Evolutionary conservation across 805 yeast genomes (phyloP), one percentile per base, ranked within the genome.

Genomic region (Suhomyces tanzawaensis): DNA sequence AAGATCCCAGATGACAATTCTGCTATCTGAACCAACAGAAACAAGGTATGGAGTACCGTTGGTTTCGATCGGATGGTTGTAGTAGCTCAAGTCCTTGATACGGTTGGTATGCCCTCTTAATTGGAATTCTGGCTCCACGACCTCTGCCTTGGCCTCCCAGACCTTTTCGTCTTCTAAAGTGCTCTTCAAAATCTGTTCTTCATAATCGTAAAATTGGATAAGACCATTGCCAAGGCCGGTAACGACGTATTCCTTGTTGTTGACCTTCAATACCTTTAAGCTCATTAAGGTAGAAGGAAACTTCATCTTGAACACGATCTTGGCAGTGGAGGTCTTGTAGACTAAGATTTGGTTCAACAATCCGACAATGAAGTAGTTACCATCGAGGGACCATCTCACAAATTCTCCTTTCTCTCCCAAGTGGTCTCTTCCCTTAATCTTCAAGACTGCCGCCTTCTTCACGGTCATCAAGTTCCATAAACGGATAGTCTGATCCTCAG

Each of bases 381-480:
- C 95, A 29, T 64, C 65, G 2, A 66, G 49, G 9, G 81, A 62
- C 93, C 95, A 88, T 35, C 77, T 71, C 7, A 82, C 85, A 53
- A 66, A 69, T 44, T 79, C 81, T 31, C 82, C 84, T 40, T 71
- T 64, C 60, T 83, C 85, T 5, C 82, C 82, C 42, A 73, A 62
- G 47, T 82, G 80, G 53, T 82, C 85, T 43, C 72, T 77, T 27
- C 82, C 83, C 55, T 75, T 82, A 42, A 85, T 64, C 54, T 85
- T 89, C 61, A 90, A 66, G 8, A 77, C 71, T 1, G 95, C 90
- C 14, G 98, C 98, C 62, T 89, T 90, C 58, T 86, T 85, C 11
- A 88, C 93, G 1, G 97, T 91, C 98, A 93, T 91, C 48, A 93
- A 69, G 57, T 93, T 93, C 99, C 99, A 93, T 41, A 93, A 71